These are phyloP conservation scores for Coemansia sp. DNA, from an alignment of 192 early-diverging fungal genomes.

Conservation along the genomic window DNA sequence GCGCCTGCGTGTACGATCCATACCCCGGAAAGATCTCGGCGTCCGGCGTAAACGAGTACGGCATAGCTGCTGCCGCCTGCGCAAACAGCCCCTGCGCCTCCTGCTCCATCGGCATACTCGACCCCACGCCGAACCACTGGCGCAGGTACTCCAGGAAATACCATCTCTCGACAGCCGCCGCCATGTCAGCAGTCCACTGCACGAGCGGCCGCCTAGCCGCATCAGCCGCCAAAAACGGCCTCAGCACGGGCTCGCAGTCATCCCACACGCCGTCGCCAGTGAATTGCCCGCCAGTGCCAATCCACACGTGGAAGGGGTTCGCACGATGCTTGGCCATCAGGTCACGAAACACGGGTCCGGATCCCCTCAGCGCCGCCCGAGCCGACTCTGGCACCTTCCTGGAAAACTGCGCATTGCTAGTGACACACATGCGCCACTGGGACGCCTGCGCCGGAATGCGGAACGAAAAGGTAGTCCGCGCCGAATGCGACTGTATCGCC, in stretches of 20 bases:
- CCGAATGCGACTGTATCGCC: conserved; percentile 40
- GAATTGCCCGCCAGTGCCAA: conserved; percentile 72
- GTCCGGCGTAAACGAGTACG: conserved; percentile 77
- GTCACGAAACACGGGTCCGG: conserved; percentile 53
- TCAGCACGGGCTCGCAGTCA: conserved; percentile 58
- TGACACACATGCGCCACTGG: conserved; percentile 51
- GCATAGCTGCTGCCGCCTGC: conserved; percentile 68
- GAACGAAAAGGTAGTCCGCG: conserved; percentile 39
- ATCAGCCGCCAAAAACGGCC: conserved; percentile 54
- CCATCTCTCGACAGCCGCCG: conserved; percentile 59
- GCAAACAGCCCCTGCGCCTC: conserved; percentile 54
- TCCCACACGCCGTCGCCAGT: conserved; percentile 62
- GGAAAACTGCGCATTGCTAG: conserved; percentile 43
- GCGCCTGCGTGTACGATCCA: conserved; percentile 68
- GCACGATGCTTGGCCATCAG: conserved; percentile 59
- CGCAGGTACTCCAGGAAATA: conserved; percentile 66
- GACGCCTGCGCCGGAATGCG: conserved; percentile 46
- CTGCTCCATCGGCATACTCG: conserved; percentile 10
- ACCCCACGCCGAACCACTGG: conserved; percentile 51
- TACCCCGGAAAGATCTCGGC: conserved; percentile 76
- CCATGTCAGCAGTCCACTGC: conserved; percentile 61
- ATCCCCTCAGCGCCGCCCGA: conserved; percentile 29
- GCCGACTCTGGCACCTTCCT: conserved; percentile 30
- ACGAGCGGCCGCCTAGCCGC: conserved; percentile 43
- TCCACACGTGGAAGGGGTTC: conserved; percentile 66